Conservation (phyloP, 2,329 filamentous ascomycete species). For the Fusarium paranaense region DNA sequence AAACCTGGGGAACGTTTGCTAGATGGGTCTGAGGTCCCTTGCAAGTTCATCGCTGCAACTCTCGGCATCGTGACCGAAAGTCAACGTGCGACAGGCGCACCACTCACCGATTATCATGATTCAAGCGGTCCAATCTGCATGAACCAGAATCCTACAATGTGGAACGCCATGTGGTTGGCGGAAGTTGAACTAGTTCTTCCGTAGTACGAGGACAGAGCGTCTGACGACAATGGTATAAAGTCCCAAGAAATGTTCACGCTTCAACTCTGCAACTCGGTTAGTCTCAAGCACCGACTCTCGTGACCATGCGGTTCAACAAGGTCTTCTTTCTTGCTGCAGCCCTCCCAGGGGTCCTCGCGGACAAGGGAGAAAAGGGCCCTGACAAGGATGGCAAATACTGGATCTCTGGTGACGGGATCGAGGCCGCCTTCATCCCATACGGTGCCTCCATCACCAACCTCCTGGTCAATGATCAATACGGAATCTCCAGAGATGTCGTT, state of each 20-base stretch:
- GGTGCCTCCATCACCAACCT: conserved; percentile 80
- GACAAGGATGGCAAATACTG: conserved; percentile 77
- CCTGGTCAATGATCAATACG: conserved; percentile 75
- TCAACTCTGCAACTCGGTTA: neutral
- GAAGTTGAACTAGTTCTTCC: conserved; percentile 6
- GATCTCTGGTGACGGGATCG: conserved; percentile 74
- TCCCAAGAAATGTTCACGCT: neutral
- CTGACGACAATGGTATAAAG: conserved; percentile 24
- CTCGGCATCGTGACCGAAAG: conserved; percentile 11
- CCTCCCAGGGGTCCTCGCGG: conserved; percentile 25
- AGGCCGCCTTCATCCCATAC: conserved; percentile 78
- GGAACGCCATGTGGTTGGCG: conserved; percentile 15
- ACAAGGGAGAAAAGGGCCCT: conserved; percentile 48
- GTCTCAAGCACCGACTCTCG: neutral
- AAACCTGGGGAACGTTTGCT: conserved; percentile 38
- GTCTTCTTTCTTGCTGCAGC: conserved; percentile 24
- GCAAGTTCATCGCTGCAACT: conserved; percentile 10
- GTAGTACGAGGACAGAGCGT: neutral
- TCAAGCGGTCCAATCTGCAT: conserved; percentile 20
- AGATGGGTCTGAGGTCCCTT: conserved; percentile 15
- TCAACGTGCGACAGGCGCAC: conserved; percentile 23
- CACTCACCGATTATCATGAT: conserved; percentile 23
- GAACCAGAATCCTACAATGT: conserved; percentile 1
- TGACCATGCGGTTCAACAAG: conserved; percentile 34
- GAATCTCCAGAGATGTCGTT: conserved; percentile 76